Evolutionary conservation across 208 protist genomes (phyloP).

Genomic region (Leishmania aethiopica): DNA sequence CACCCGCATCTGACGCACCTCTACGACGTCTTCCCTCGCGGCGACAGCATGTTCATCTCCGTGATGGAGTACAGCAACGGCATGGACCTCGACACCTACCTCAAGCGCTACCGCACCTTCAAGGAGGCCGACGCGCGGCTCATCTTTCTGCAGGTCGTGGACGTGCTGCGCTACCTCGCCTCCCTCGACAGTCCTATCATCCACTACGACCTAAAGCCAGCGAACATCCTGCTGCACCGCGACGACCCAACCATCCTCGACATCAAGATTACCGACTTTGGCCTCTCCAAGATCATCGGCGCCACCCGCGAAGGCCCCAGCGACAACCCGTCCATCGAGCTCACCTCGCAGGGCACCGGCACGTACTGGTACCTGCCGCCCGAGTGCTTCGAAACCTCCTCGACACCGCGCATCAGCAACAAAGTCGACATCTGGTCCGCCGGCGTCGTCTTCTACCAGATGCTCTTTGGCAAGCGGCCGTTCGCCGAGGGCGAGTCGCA

Average conservation of each 20-base stretch:
- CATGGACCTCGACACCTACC: slow-evolving; percentile 91
- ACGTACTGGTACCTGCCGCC: slow-evolving; percentile 98
- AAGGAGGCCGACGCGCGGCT: slow-evolving; percentile 88
- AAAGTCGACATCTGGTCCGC: slow-evolving; percentile 94
- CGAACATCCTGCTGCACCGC: slow-evolving; percentile 75
- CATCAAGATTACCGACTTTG: slow-evolving; percentile 98
- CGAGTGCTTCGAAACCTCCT: slow-evolving; percentile 93
- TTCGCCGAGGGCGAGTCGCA: slow-evolving; percentile 95
- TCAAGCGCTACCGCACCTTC: slow-evolving; percentile 82
- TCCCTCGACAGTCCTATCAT: slow-evolving; percentile 79
- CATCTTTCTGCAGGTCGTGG: slow-evolving; percentile 91
- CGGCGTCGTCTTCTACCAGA: slow-evolving; percentile 96
- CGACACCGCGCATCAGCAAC: slow-evolving; percentile 80
- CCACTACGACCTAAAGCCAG: slow-evolving; percentile 83
- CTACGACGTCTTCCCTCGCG: slow-evolving; percentile 89
- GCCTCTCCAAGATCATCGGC: slow-evolving; percentile 95
- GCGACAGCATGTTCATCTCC: slow-evolving; percentile 85
- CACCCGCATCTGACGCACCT: slow-evolving; percentile 87
- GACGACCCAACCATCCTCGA: slow-evolving; percentile 63
- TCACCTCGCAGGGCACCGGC: slow-evolving; percentile 95
- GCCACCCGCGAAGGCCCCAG: slow-evolving; percentile 44
- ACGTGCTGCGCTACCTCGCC: slow-evolving; percentile 92
- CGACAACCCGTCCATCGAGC: slow-evolving; percentile 91
- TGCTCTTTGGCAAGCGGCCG: slow-evolving; percentile 94
- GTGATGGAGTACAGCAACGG: slow-evolving; percentile 95